Base-by-base conservation (phyloP, 495 filamentous ascomycete species). In the Xylaria intraflava region DNA sequence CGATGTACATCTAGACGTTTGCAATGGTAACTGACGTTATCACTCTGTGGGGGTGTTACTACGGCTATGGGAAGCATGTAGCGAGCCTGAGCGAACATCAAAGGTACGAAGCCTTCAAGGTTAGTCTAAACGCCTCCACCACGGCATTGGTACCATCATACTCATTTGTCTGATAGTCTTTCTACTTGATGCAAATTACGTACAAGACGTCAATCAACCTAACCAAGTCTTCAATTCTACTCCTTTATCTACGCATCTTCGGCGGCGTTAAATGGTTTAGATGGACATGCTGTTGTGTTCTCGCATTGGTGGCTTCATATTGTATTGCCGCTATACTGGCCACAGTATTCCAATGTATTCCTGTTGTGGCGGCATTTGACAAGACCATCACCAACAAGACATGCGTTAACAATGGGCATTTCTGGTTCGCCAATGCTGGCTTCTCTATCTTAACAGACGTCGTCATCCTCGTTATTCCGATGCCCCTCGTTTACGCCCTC, bases 361-460 rank as follows among this genome's bases (percentile, higher is more conserved):
- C 83, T 1, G 58, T 86, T 10, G 65, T 65, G 7, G 70, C 67
- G 47, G 77, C 76, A 46, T 83, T 79, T 72, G 67, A 83, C 52
- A 74, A 72, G 40, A 55, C 67, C 2, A 60, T 82, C 3, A 62
- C 69, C 0, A 78, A 78, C 4, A 52, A 11, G 10, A 53, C 51
- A 26, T 87, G 83, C 59, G 71, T 85, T 44, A 73, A 69, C 49
- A 64, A 62, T 12, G 60, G 58, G 1, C 56, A 62, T 11, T 65
- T 72, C 47, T 73, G 71, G 66, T 78, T 78, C 46, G 72, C 77
- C 56, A 82, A 81, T 50, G 75, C 78, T 1, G 72, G 71, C 0
- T 75, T 83, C 61, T 75, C 75, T 19, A 80, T 82, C 30, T 58
- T 61, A n/a, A 78, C 74, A 16, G 81, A 84, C 58, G 29, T 83